A percentile compares a stretch with the other conserved stretches of the same genome.
Conservation (phyloP, 352 stramenopile species). For the Pythium phragmitis region DNA sequence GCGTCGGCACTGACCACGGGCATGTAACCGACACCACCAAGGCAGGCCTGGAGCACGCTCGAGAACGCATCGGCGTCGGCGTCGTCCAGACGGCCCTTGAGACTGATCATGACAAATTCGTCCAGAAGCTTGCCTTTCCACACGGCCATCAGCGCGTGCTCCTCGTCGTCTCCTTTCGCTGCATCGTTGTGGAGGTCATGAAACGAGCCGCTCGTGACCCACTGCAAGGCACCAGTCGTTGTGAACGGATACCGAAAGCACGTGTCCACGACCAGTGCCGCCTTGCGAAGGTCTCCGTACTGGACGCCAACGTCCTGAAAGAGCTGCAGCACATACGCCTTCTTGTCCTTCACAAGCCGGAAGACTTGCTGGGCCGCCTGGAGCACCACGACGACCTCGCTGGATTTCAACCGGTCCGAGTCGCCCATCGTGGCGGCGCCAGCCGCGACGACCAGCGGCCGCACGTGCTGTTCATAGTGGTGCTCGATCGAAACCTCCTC, state of each 20-base stretch:
- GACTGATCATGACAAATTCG: conserved; percentile 78
- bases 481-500: conserved; percentile 1
- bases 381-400: conserved; percentile 24
- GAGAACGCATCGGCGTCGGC: conserved; percentile 50
- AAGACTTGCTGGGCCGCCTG: conserved; percentile 54
- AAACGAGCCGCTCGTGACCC: conserved; percentile 64
- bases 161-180: neutral
- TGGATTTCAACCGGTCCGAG: conserved; percentile 1
- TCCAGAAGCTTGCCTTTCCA: conserved; percentile 77
- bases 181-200: neutral
- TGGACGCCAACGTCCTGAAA: conserved; percentile 70
- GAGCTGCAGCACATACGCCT: conserved; percentile 61
- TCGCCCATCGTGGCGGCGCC: neutral
- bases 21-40: conserved; percentile 40
- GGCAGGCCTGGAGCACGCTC: conserved; percentile 46
- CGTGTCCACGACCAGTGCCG: conserved; percentile 53
- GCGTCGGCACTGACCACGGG: conserved; percentile 68
- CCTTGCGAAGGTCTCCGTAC: conserved; percentile 61
- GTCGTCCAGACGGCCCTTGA: conserved; percentile 73
- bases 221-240: conserved; percentile 35
- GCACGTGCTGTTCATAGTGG: conserved; percentile 54
- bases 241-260: conserved; percentile 59
- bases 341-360: conserved; percentile 51
- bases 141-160: conserved; percentile 41
- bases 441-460: conserved; percentile 39